Conservation (phyloP, 352 stramenopile species). For the Globisporangium cederbergense region DNA sequence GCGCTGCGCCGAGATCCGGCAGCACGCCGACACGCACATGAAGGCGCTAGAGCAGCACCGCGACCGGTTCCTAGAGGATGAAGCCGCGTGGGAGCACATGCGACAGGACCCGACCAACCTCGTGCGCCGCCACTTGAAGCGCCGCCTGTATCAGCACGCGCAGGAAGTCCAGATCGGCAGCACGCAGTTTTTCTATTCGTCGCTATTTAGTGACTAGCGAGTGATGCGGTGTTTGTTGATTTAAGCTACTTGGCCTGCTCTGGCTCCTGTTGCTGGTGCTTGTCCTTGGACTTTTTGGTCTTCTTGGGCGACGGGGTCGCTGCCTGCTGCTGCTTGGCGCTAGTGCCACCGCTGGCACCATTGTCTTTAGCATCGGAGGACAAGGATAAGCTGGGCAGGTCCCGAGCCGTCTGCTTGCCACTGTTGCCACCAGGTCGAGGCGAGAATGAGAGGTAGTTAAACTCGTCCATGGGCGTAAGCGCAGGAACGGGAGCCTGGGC, state of each 20-base stretch:
- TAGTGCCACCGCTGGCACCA: neutral
- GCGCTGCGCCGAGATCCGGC: conserved; percentile 57
- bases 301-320: neutral
- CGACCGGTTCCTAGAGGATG: conserved; percentile 51
- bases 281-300: conserved; percentile 4
- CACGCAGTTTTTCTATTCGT: conserved; percentile 63
- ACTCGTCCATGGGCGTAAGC: conserved; percentile 6
- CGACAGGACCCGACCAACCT: conserved; percentile 69
- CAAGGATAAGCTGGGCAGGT: conserved; percentile 12
- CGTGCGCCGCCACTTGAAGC: conserved; percentile 51
- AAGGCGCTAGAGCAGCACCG: conserved; percentile 37
- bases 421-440: neutral
- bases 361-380: conserved; percentile 7
- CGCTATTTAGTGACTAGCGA: conserved; percentile 39
- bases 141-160: conserved; percentile 40
- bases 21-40: conserved; percentile 46
- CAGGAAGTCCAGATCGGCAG: conserved; percentile 63
- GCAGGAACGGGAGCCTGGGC: neutral
- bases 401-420: neutral
- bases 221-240: neutral
- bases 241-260: conserved; percentile 10
- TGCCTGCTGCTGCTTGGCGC: neutral
- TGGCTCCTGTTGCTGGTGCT: neutral
- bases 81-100: conserved; percentile 60
- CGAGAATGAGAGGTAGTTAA: conserved; percentile 15